A percentile compares a stretch with the other conserved stretches of the same genome.
Conservation (phyloP, 805 yeast genomes). For the Gaillardinia entomophila region DNA sequence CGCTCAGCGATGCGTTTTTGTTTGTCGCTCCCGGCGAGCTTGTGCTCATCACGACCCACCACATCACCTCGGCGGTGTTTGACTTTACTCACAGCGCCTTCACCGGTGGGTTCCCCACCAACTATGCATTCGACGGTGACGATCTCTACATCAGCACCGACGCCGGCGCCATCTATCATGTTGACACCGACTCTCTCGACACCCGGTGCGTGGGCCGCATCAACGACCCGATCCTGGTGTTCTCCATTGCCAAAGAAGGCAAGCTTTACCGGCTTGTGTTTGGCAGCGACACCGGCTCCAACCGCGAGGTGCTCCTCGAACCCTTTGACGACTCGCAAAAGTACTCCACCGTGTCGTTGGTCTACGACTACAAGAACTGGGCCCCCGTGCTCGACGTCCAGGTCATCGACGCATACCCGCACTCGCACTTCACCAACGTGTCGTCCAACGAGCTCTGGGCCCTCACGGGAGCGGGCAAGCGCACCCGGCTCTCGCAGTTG, state of each 20-base stretch:
- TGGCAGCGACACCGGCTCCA: constrained; percentile 37
- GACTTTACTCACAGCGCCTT: constrained; percentile 18
- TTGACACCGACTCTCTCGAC: constrained; percentile 13
- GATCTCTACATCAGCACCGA: constrained; percentile 30
- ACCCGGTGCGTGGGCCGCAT: constrained; percentile 28
- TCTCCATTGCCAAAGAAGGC: constrained; percentile 16
- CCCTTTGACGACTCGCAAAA: constrained; percentile 2
- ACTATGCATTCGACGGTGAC: constrained; percentile 26
- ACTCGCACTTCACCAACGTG: constrained; percentile 11
- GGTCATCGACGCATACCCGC: constrained; percentile 20
- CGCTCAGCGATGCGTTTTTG: constrained; percentile 34
- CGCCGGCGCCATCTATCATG: constrained; percentile 26
- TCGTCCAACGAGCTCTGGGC: constrained; percentile 40
- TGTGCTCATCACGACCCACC: constrained; percentile 34
- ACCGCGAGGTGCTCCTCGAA: constrained; percentile 26
- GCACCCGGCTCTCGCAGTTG: constrained; percentile 27
- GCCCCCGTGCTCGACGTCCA: constrained; percentile 40
- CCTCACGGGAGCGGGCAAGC: constrained; percentile 29
- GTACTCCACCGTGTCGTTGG: constrained; percentile 17
- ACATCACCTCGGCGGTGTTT: constrained; percentile 43
- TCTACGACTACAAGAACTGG: constrained; percentile 39
- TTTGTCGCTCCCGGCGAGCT: constrained; percentile 30
- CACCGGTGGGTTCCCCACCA: constrained; percentile 36
- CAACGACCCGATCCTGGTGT: constrained; percentile 29
- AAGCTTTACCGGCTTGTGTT: constrained; percentile 22